Evolutionary conservation across 306 rosid genomes (phyloP), one percentile per base, ranked within the genome.

Genomic region (Rosa persica): DNA sequence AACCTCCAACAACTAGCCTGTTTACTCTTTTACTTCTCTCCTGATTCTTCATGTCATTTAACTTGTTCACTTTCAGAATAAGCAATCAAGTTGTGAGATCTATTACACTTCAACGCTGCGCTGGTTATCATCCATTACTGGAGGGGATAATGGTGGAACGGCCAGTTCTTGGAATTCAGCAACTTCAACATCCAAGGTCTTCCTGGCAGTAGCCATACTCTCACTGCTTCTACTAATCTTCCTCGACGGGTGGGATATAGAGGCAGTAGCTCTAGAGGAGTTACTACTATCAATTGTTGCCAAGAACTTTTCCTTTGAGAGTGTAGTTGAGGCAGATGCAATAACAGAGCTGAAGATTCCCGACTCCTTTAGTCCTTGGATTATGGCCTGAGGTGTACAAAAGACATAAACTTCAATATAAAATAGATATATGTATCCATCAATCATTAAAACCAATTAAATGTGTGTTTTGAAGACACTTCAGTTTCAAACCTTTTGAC

Each of bases 321-420:
- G 84, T 54, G 82, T 65, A 44, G 87, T 43, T 54, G 93, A 88
- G 8, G 98, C 98, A 25, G 96, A 92, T 73, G 95, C 91, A 54
- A 92, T 87, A 71, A 89, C 81, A 55, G 98, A 92, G 84, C 89
- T 93, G 90, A 95, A 95, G 68, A 95, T 90, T 40, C 97, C 98
- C 5, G 96, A 90, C 81, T 93, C 98, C 85, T 89, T 85, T 77
- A 95, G 81, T 47, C 98, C 97, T 83, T 95, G 96, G 70, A 93
- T 81, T 76, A 95, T 89, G 84, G 81, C 97, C 99, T 95, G 86
- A 70, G 15, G 34, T 2, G 43, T 67, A 20, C 13, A 20, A 44
- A 68, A 23, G 71, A 75, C 12, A 60, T 60, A 55, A 43, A 38
- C n/a, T 16, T 42, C 20, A 39, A 15, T 58, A 23, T 15, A 5